Percentiles rank a stretch among this genome's conserved stretches.
These are phyloP conservation scores for Betula pendula DNA, from an alignment of 306 rosid species.

Conservation along the genomic window DNA sequence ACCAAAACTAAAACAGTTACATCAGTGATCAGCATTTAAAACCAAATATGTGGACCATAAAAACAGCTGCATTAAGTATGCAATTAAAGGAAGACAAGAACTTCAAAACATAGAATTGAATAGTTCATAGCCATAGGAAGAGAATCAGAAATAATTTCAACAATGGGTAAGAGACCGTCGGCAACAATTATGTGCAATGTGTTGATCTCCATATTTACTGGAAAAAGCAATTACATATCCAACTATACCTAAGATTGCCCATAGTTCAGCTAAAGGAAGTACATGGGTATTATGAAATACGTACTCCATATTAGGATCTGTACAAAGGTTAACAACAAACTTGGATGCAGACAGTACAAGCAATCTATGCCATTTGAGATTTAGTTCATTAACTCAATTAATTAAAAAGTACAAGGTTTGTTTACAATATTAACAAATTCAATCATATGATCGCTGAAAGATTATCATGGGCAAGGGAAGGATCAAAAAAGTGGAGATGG, in stretches of 20 bases:
- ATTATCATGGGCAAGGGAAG: not conserved
- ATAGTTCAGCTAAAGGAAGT: not conserved
- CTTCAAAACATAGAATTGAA: not conserved
- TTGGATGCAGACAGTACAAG: not conserved
- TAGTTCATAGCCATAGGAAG: not conserved
- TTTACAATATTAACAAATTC: not conserved
- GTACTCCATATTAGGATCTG: not conserved
- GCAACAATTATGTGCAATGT: not conserved
- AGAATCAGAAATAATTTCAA: not conserved
- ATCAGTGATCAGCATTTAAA: slow-evolving; percentile 15
- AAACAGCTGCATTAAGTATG: not conserved
- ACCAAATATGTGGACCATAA: slow-evolving; percentile 16
- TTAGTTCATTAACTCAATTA: not conserved
- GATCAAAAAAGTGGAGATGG: not conserved
- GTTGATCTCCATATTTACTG: not conserved
- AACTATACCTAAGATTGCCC: not conserved
- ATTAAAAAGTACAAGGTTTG: not conserved
- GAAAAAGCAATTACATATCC: not conserved
- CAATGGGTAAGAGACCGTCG: not conserved
- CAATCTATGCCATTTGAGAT: not conserved
- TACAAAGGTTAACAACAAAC: not conserved
- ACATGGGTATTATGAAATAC: not conserved
- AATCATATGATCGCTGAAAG: not conserved
- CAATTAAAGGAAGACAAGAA: not conserved
- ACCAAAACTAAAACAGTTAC: slow-evolving; percentile 60